A percentile compares a stretch with the other conserved stretches of the same genome.
phyloP scores from a whole-genome alignment of 148 eudicot genomes.

The Polygonum maritimum region DNA sequence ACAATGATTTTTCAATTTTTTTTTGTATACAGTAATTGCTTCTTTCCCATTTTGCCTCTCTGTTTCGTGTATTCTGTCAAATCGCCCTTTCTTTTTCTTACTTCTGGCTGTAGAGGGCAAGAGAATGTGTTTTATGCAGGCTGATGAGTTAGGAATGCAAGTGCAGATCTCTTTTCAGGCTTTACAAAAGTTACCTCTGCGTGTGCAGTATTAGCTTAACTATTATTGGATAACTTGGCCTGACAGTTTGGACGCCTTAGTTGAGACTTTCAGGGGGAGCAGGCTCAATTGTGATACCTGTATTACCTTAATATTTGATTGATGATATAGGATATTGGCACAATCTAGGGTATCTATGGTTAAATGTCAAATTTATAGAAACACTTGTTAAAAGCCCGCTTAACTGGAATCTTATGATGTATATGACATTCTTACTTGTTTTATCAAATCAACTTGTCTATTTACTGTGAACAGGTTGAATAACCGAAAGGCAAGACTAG shows the following conservation, averaged over 20 bases:
- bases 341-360: neutral
- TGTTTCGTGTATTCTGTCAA: neutral
- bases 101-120: neutral
- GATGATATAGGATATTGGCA: neutral
- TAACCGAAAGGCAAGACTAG: constrained; percentile 82
- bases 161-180: neutral
- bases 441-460: neutral
- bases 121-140: neutral
- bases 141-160: neutral
- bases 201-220: neutral
- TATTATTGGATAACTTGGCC: neutral
- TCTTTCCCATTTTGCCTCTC: neutral
- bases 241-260: neutral
- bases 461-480: constrained; percentile 51
- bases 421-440: neutral
- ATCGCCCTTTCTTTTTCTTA: neutral
- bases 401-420: neutral
- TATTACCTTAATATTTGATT: neutral
- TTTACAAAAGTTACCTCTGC: neutral
- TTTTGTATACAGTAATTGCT: neutral
- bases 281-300: neutral
- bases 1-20: neutral
- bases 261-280: no score
- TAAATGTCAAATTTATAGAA: neutral
- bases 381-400: neutral